Evolutionary conservation across 208 protist species (phyloP), one percentile per base, ranked within the genome.

Genomic region (Wallacemonas sp.): DNA sequence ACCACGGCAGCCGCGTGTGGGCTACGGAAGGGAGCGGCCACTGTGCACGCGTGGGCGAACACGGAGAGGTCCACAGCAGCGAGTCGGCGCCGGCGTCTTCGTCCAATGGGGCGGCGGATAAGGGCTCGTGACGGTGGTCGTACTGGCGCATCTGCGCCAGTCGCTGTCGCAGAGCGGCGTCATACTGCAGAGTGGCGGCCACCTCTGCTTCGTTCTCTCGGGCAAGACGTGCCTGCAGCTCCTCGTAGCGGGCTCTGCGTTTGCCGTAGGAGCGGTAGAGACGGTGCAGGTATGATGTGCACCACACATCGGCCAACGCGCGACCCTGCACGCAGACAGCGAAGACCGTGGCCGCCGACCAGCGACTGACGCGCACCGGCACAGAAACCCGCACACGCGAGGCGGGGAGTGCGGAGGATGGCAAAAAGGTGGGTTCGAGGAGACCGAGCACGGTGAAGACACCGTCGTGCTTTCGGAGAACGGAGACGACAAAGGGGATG

Each of bases 251-350:
- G 44, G 61, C 71, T 2, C 61, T 42, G 3, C 57, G 67, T 45
- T 41, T 65, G 26, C 67, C 29, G 45, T 72, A 67, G 3, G 70
- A 39, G 32, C 61, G 62, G 50, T 74, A 70, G 32, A 73, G 65
- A 12, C 61, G 65, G 32, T 69, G 69, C 55, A 83, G 48, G n/a
- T 63, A 42, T 22, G 49, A 31, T 0, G 63, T 55, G 33, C 22
- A 83, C 57, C 70, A 66, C 8, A 73, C 71, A 46, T 72, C 65
- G 45, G 65, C 71, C 54, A 74, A 74, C 28, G 72, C 38, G 42
- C 72, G 61, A n/a, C 42, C 61, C 63, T 83, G 73, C 45, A 79
- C 14, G 68, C 65, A 72, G 1, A 79, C 41, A 2, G 50, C 26
- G 33, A 72, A 64, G 44, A 83, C 59, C 12, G 79, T 54, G 23